Evolutionary conservation across 73 alveolate species (phyloP), one percentile per base, ranked within the genome.

Genomic region (Paramecium biaurelia): DNA sequence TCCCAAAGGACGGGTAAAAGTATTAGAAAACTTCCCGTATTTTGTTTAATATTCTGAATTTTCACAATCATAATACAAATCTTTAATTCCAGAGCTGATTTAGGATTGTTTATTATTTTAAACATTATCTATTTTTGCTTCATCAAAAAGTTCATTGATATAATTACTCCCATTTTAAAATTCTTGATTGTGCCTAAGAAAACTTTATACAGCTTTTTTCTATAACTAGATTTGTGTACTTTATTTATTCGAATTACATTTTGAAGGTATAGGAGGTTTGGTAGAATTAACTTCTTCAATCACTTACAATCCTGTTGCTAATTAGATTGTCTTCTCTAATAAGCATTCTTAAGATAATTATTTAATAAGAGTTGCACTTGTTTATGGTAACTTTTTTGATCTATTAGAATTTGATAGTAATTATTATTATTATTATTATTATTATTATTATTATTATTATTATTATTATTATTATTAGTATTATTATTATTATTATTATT

Each of bases 11-110:
- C 47, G 34, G 2, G 41, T 21, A 74, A 74, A 74, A 32, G 87
- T 32, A 37, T 43, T 74, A 9, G 87, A 74, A 74, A 74, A 74
- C 23, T 43, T 74, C 0, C 87, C 87, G 35, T 74, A 74, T 74
- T 74, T 74, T 4, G 63, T 74, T 35, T 74, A 12, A 74, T 74
- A 74, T 35, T 74, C 87, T 1, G 68, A 53, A 53, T 53, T 53
- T 15, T 53, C 68, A 5, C 37, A 30, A 15, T 74, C 87, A 38
- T 74, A 35, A 74, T 74, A 32, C 20, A 35, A 21, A n/a, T 74
- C 56, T 20, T 74, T 14, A 35, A 35, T 8, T 1, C 58, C 87
- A 35, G 87, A 35, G 24, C 45, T 67, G 3, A 21, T 23, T 18
- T 53, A 21, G 18, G 68, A 53, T 53, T n/a, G 2, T 30, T 67